Percentiles rank a stretch among this genome's conserved stretches.
These are phyloP conservation scores for Mallotus japonicus DNA, from an alignment of 441 rosid genomes.

Conservation along the genomic window DNA sequence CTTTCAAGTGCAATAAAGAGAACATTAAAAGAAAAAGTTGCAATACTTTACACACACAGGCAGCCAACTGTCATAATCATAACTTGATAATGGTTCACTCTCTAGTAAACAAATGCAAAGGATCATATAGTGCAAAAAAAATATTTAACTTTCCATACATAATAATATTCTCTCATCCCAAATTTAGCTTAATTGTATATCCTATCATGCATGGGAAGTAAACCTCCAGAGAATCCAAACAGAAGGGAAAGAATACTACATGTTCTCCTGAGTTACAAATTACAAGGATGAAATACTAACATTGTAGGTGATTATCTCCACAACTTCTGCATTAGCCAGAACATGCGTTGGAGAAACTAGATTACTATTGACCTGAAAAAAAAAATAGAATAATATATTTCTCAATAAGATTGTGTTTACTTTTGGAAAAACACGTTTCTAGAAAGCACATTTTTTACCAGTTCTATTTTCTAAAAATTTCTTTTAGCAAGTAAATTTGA, in stretches of 20 bases:
- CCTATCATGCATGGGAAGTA: neutral
- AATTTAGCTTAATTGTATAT: neutral
- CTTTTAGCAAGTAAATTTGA: neutral
- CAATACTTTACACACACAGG: neutral
- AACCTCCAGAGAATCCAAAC: neutral
- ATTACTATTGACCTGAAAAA: constrained; percentile 90
- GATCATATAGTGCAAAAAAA: neutral
- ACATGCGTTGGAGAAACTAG: constrained; percentile 75
- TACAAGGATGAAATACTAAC: constrained; percentile 47
- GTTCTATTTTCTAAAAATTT: neutral
- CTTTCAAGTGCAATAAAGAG: constrained; percentile 3
- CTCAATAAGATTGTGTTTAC: neutral
- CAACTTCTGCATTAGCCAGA: constrained; percentile 96
- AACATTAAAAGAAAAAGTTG: neutral
- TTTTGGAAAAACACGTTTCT: neutral
- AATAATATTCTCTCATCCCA: neutral
- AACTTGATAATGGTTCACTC: neutral
- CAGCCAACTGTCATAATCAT: neutral
- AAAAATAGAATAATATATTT: constrained; percentile 21
- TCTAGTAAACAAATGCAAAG: neutral
- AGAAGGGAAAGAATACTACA: neutral
- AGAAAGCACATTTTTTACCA: too few species aligned
- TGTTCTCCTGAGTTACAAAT: neutral
- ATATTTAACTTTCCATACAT: neutral
- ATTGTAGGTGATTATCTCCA: constrained; percentile 87